Percentiles rank a stretch among this genome's conserved stretches.
Conservation (phyloP, 345 rosid genomes). For the Eucalyptus viminalis region DNA sequence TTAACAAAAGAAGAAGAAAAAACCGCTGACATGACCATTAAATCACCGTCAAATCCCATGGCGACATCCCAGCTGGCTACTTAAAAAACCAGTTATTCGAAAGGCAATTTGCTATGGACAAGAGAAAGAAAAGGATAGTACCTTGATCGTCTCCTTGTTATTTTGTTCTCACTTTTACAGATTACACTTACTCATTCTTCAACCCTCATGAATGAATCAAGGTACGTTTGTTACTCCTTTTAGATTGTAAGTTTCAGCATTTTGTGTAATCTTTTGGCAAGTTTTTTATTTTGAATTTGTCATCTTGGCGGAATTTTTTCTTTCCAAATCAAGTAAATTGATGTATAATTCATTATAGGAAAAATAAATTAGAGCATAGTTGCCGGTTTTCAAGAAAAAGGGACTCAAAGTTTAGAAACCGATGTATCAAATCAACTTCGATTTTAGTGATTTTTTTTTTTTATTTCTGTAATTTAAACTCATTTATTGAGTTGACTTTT, state of each 20-base stretch:
- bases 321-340: background rate
- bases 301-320: background rate
- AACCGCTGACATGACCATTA: background rate
- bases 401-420: background rate
- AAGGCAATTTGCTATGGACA: background rate
- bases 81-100: background rate
- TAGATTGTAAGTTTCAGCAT: background rate
- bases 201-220: background rate
- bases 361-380: background rate
- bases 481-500: background rate
- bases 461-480: background rate
- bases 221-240: background rate
- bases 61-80: background rate
- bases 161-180: background rate
- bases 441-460: background rate
- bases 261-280: background rate
- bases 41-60: background rate
- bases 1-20: background rate
- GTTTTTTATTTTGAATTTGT: background rate
- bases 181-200: background rate
- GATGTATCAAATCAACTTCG: background rate
- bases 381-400: background rate
- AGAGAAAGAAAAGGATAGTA: background rate
- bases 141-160: background rate
- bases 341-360: background rate